These are phyloP conservation scores for Fusarium sarcochroum DNA, from an alignment of 2,329 filamentous ascomycete genomes.

Conservation along the genomic window DNA sequence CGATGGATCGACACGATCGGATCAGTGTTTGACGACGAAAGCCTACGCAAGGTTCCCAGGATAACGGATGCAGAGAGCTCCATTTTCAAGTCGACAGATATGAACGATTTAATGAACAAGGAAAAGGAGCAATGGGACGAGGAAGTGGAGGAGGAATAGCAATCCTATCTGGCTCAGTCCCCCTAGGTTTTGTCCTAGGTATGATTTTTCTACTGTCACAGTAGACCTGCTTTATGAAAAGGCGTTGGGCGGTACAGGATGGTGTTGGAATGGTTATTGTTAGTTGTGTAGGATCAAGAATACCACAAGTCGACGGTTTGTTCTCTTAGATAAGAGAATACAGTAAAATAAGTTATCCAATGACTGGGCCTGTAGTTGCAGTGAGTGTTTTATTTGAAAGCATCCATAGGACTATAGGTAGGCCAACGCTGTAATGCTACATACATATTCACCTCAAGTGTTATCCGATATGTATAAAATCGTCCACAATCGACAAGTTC, in stretches of 20 bases:
- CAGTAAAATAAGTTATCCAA: background rate
- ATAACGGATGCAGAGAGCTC: conserved; percentile 72
- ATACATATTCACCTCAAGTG: background rate
- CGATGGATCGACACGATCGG: conserved; percentile 94
- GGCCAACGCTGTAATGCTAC: background rate
- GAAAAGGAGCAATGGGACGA: conserved; percentile 88
- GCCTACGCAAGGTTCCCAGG: conserved; percentile 79
- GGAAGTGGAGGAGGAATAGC: conserved; percentile 77
- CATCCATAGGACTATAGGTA: too few relatives aligned
- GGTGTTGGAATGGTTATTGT: conserved; percentile 23
- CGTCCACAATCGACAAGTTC: conserved; percentile 7
- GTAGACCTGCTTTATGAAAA: conserved; percentile 19
- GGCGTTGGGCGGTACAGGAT: conserved; percentile 33
- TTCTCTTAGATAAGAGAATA: background rate
- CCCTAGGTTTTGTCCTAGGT: conserved; percentile 3
- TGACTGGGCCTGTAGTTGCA: background rate
- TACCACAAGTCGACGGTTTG: conserved; percentile 21
- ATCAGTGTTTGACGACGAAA: conserved; percentile 89
- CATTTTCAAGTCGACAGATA: conserved; percentile 80
- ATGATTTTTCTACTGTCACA: background rate
- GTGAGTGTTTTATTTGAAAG: background rate
- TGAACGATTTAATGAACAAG: conserved; percentile 80
- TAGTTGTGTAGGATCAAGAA: conserved; percentile 24
- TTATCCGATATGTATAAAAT: conserved; percentile 30
- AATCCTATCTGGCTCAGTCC: conserved; percentile 29